Evolutionary conservation across 768 basidiomycete genomes (phyloP), one percentile per base, ranked within the genome.

Genomic region (Mycena leptocephala): DNA sequence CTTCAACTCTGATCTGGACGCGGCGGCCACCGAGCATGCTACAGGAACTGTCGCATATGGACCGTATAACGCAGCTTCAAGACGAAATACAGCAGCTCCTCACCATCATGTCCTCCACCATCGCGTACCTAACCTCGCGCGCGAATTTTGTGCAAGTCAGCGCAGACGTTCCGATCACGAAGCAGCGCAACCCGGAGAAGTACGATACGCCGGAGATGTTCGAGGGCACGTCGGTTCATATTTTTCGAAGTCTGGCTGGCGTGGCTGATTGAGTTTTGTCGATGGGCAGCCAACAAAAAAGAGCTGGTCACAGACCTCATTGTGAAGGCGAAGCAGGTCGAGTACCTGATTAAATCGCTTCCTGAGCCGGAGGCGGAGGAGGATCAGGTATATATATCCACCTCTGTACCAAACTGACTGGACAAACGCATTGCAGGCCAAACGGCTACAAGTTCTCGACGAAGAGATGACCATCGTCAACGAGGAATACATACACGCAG

Each of bases 51-150:
- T n/a, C n/a, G n/a, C n/a, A n/a, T n/a, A n/a, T n/a, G n/a, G n/a
- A n/a, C n/a, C n/a, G n/a, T n/a, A n/a, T n/a, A n/a, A n/a, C n/a
- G n/a, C n/a, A n/a, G n/a, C n/a, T n/a, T n/a, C 96, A 97, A 88
- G 95, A 97, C 92, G 95, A 95, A 85, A 96, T 97, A 73, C 96
- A 97, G 85, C 74, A 97, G 95, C 92, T 98, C 82, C 90, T 98
- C 77, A 93, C 90, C 76, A 97, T 97, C 84, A 97, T 97, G 95
- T 94, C 94, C 70, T 93, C 91, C 78, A 93, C 90, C 76, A 90
- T 97, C 75, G 88, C 90, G 59, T 97, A 97, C 86, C 90, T 98
- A 72, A 94, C 94, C 6, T 88, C 92, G 53, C 90, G 93, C 41
- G 87, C 95, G 59, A 92, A 92, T 80, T 97, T 97, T 81, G 84